Percentiles rank a stretch among this genome's conserved stretches.
Evolutionary conservation across 225 moss, liverwort and hornwort genomes (phyloP).

Genomic region (Ulota crispa): DNA sequence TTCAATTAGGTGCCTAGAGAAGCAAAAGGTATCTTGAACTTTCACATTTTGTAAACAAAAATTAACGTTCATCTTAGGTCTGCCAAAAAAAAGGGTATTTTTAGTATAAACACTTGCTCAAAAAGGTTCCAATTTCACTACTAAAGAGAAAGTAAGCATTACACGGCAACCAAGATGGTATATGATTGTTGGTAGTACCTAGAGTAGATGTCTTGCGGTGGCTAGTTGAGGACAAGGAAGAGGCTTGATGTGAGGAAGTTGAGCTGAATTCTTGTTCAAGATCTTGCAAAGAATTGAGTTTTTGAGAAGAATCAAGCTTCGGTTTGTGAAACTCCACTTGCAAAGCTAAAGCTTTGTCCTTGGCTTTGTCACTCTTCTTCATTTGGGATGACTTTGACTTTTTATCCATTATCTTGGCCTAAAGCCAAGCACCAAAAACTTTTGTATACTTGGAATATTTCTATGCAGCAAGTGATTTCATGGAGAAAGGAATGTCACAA

Average conservation of each 20-base stretch:
- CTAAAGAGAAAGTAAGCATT: background rate
- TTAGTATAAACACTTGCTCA: too few species aligned
- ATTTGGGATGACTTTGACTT: background rate
- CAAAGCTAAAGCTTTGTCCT: background rate
- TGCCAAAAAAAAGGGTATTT: background rate
- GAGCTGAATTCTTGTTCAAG: background rate
- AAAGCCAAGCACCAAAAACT: background rate
- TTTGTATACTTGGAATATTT: background rate
- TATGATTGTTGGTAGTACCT: background rate
- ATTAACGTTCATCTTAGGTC: background rate
- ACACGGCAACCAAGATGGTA: background rate
- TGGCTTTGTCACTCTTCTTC: background rate
- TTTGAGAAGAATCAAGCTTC: rapidly evolving
- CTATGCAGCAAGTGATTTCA: background rate
- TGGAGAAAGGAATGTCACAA: too few species aligned
- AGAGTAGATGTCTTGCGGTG: background rate
- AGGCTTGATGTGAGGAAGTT: background rate
- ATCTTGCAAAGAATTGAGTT: background rate
- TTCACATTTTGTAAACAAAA: too few species aligned
- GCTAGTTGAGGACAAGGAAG: background rate
- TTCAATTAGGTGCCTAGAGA: background rate
- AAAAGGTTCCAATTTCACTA: too few species aligned
- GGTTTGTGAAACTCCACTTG: background rate
- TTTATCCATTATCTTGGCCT: background rate
- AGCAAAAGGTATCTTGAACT: too few species aligned